Conservation (phyloP, 2,329 filamentous ascomycete genomes). For the Xylariales sp. region DNA sequence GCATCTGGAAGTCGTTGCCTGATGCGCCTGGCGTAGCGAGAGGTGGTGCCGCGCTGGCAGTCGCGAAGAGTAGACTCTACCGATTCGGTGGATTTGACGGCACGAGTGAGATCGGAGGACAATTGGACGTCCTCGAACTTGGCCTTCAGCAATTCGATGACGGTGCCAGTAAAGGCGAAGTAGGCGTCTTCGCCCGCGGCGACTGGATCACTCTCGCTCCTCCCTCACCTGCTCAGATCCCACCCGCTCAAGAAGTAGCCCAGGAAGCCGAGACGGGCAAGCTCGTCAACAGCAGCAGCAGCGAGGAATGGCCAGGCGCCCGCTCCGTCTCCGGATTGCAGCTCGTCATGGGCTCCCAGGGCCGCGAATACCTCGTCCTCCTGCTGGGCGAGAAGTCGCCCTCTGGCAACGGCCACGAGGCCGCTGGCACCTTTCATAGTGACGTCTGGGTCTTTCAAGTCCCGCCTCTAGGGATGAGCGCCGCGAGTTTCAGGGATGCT, state of each 20-base stretch:
- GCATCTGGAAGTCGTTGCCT: conserved; percentile 63
- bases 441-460: conserved; percentile 64
- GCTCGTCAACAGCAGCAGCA: no score
- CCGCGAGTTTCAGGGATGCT: conserved; percentile 52
- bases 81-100: conserved; percentile 80
- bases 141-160: conserved; percentile 53
- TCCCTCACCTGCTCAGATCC: conserved; percentile 25
- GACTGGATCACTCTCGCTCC: conserved; percentile 51
- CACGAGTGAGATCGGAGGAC: conserved; percentile 61
- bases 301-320: conserved; percentile 41
- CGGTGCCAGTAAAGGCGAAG: conserved; percentile 41
- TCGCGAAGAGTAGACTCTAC: conserved; percentile 61
- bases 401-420: conserved; percentile 43
- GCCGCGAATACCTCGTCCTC: conserved; percentile 59
- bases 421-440: conserved; percentile 48
- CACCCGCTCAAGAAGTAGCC: conserved; percentile 17
- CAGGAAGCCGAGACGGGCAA: no score
- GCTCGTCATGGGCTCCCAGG: conserved; percentile 52
- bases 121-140: conserved; percentile 61
- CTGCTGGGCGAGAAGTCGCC: conserved; percentile 53
- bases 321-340: conserved; percentile 52
- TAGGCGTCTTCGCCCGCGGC: conserved; percentile 44
- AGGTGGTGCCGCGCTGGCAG: conserved; percentile 63
- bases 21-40: conserved; percentile 62
- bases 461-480: conserved; percentile 48